Conservation (phyloP, 306 rosid genomes). For the Casuarina equisetifolia region DNA sequence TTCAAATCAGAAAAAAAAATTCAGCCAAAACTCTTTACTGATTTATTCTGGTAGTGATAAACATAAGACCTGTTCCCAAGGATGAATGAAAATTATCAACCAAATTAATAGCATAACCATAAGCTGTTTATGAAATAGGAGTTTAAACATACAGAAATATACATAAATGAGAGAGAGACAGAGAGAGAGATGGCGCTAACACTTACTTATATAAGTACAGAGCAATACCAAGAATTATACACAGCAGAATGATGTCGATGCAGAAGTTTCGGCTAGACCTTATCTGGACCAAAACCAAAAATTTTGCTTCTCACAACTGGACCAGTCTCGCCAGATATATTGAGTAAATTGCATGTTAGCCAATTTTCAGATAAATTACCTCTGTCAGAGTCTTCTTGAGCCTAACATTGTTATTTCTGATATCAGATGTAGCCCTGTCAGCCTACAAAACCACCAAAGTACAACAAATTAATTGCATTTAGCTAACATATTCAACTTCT, state of each 20-base stretch:
- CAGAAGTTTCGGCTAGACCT: conserved; percentile 86
- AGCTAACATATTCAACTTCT: neutral
- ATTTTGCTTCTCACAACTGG: conserved; percentile 18
- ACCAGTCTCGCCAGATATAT: conserved; percentile 7
- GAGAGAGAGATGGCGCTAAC: conserved; percentile 40
- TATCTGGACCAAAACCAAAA: conserved; percentile 53
- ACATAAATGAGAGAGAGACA: neutral
- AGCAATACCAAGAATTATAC: conserved; percentile 73
- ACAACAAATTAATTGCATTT: conserved; percentile 18
- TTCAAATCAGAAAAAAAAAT: neutral
- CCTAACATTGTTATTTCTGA: conserved; percentile 66
- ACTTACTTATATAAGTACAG: conserved; percentile 73
- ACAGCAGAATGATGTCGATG: conserved; percentile 77
- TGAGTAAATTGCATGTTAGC: conserved; percentile 5
- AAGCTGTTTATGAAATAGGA: neutral
- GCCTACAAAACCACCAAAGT: conserved; percentile 45
- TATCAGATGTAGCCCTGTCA: conserved; percentile 62
- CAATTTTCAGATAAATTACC: conserved; percentile 41
- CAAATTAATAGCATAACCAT: conserved; percentile 9
- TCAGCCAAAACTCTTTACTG: neutral
- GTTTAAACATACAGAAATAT: neutral
- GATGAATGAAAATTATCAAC: neutral
- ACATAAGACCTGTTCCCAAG: neutral
- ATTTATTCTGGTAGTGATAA: neutral
- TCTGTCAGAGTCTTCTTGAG: conserved; percentile 67